Percentiles rank a stretch among this genome's conserved stretches.
Evolutionary conservation across 2,329 filamentous ascomycete species (phyloP).

Genomic region (Cadophora sp.): DNA sequence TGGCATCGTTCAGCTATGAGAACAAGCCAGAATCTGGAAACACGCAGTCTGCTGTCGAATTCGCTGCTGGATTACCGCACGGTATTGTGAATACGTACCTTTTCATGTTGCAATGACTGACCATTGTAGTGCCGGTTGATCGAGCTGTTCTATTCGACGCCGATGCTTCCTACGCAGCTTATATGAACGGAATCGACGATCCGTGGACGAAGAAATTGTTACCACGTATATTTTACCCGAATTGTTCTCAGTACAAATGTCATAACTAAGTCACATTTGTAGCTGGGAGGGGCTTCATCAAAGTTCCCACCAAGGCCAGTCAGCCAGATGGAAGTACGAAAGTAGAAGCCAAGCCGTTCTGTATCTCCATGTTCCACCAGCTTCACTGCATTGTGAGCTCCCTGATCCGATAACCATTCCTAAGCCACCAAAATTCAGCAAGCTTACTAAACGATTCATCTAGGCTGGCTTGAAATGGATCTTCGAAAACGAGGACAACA

Average conservation of each 20-base stretch:
- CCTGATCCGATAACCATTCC: not conserved
- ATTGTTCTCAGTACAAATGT: not conserved
- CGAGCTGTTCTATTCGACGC: not conserved
- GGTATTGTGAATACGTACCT: not conserved
- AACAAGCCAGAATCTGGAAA: not conserved
- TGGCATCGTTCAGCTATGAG: not conserved
- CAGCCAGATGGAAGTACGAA: not conserved
- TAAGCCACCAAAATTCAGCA: not conserved
- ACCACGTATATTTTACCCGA: not conserved
- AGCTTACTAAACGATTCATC: not conserved
- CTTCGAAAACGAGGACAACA: not conserved
- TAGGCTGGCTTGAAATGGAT: not conserved
- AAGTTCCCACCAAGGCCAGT: not conserved
- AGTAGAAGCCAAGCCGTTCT: not conserved
- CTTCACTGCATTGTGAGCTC: not conserved
- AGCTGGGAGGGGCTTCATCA: not conserved
- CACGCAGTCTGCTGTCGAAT: not conserved
- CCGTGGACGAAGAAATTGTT: not conserved
- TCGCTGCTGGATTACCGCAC: not conserved
- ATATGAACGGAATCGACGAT: not conserved
- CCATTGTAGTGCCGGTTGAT: not conserved
- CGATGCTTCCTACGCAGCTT: not conserved
- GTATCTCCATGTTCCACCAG: not conserved
- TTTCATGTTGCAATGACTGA: not conserved
- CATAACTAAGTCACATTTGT: not conserved